These are phyloP conservation scores for Barbatosphaeria neglecta DNA, from an alignment of 495 filamentous ascomycete genomes.

Conservation along the genomic window DNA sequence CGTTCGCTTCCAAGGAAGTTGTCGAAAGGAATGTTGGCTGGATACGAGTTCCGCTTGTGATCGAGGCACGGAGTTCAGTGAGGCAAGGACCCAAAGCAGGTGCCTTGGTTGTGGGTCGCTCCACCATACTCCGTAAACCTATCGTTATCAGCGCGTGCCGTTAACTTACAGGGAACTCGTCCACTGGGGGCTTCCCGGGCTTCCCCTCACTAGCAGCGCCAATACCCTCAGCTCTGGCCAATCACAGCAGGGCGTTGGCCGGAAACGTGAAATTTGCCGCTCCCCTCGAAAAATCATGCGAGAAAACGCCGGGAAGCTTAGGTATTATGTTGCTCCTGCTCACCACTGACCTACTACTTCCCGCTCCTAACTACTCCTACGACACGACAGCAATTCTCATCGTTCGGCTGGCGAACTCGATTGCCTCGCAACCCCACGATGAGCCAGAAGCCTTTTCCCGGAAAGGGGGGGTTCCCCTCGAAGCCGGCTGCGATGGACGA, in stretches of 20 bases:
- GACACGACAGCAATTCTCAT: not conserved
- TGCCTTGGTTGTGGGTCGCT: too few species aligned
- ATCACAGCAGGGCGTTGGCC: constrained; percentile 7
- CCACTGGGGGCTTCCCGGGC: too few species aligned
- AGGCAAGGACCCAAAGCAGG: too few species aligned
- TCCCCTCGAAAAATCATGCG: constrained; percentile 13
- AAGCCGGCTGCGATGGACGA: constrained; percentile 6
- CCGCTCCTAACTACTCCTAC: not conserved
- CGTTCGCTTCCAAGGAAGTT: not conserved
- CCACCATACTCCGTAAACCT: too few species aligned
- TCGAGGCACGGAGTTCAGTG: not conserved
- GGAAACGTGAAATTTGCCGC: constrained; percentile 11
- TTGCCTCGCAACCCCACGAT: constrained; percentile 30
- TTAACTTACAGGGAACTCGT: too few species aligned
- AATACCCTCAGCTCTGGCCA: constrained; percentile 17
- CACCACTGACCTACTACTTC: not conserved
- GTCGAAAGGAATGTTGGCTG: not conserved
- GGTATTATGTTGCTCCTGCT: too few species aligned
- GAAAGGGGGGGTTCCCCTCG: constrained; percentile 24
- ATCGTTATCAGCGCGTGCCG: too few species aligned
- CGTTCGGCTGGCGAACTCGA: not conserved
- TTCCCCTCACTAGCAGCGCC: not conserved
- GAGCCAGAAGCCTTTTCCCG: constrained; percentile 60
- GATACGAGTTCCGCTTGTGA: not conserved
- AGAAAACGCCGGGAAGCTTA: constrained; percentile 1